Base-by-base conservation (phyloP, 768 basidiomycete genomes). In the Cystobasidium onofrii region DNA sequence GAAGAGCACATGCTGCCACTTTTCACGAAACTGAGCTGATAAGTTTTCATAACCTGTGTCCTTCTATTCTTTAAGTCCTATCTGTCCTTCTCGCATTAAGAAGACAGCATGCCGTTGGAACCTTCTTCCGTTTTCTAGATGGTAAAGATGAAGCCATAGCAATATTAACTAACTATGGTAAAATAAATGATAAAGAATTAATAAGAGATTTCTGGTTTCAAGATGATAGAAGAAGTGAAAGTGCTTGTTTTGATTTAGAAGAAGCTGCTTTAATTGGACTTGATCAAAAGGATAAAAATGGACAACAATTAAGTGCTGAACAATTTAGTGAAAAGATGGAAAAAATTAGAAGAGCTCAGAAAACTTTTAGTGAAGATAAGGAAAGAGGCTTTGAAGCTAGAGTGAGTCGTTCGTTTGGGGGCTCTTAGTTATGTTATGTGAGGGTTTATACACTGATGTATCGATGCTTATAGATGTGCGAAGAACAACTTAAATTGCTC, bases 161-260 rank as follows among this genome's bases (percentile, higher is more conserved):
- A 0, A 76, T 80, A 15, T 74, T 80, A 20, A 73, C 75, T n/a
- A 54, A 67, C 12, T 79, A 77, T 44, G 77, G 75, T 12, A 66
- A 66, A 46, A 61, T 69, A 34, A 34, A 74, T n/a, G 75, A 76
- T 41, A n/a, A 92, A 64, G 91, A 91, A 76, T 89, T 98, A 87
- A 83, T 98, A 7, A 85, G 92, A 18, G 93, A 99, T 80, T 98
- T 94, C 82, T 98, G 93, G 81, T 99, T 95, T 79, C 95, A 95
- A 41, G 96, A 99, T 78, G 96, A 98, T 81, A 85, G 96, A 67
- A 85, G 94, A 57, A 89, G 91, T 17, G 96, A 98, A 80, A 95
- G 89, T 81, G 96, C 93, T 0, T 85, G 89, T n/a, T 82, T 98
- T 1, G 89, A 87, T 43, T 82, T 99, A 25, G 90, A 91, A 54